A percentile compares a stretch with the other conserved stretches of the same genome.
phyloP scores from a whole-genome alignment of 2,329 filamentous ascomycete species.

The Colletotrichum orchidophilum region DNA sequence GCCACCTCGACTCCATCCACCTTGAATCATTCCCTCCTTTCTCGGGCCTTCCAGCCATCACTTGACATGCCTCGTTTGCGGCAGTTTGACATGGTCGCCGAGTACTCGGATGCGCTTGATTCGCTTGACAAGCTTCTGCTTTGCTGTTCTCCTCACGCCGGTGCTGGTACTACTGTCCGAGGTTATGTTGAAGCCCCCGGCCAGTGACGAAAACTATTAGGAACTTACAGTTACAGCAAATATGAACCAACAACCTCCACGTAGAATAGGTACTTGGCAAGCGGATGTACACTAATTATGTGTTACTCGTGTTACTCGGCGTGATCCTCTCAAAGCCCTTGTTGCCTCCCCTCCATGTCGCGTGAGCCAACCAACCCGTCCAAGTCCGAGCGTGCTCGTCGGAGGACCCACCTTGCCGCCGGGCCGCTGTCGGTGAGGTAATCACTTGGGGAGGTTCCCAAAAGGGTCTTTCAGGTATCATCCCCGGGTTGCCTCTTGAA shows the following conservation, averaged over 20 bases:
- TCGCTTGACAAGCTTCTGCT: not conserved
- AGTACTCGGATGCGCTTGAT: not conserved
- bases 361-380: not conserved
- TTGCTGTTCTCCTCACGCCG: too few relatives aligned
- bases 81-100: not conserved
- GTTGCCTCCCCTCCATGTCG: not conserved
- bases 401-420: constrained; percentile 26
- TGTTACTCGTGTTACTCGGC: not conserved
- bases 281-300: not conserved
- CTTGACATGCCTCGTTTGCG: not conserved
- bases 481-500: constrained; percentile 26
- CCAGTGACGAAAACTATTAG: not conserved
- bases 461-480: constrained; percentile 34
- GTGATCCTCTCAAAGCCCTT: not conserved
- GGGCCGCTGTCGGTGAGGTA: constrained; percentile 34
- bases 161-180: not conserved
- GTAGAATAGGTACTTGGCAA: not conserved
- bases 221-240: not conserved
- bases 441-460: constrained; percentile 29
- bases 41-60: not conserved
- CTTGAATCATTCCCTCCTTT: constrained; percentile 23
- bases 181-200: not conserved
- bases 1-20: constrained; percentile 29
- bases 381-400: constrained; percentile 8
- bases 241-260: not conserved